Evolutionary conservation across 768 basidiomycete species (phyloP), one percentile per base, ranked within the genome.

Genomic region (Hypholoma fasciculare): DNA sequence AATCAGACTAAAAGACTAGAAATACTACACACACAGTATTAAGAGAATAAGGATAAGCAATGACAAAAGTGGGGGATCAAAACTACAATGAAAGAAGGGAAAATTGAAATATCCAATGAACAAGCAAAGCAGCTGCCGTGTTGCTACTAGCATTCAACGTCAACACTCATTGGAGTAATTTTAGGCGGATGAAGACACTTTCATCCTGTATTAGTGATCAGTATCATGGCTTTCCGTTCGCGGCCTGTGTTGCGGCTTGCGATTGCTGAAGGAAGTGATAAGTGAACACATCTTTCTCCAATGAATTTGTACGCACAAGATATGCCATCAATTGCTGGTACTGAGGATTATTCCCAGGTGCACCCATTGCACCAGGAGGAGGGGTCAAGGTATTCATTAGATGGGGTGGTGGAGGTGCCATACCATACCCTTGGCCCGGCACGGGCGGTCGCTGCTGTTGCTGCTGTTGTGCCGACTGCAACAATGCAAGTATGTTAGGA

Each of bases 291-390:
- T 34, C 9, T 34, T 34, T 34, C 16, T 9, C 9, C 17, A 23
- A 30, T 16, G 17, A 38, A 13, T 3, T 3, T 23, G 17, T n/a
- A 49, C 84, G 72, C 59, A 89, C 88, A 61, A 88, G 74, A 65
- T 84, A 90, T 16, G 83, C 81, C 85, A 90, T 87, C 44, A 90
- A 70, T 63, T 88, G 85, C 63, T 86, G 85, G 62, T 86, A 88
- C 63, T 79, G 79, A 1, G 76, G 71, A 55, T 79, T 77, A 11
- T 75, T 70, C 27, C 70, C 73, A 12, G 78, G 75, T 36, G 76
- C 72, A 40, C 68, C 75, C 44, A 67, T 71, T 38, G 76, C 71
- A 50, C 74, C 63, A 54, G 72, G 65, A 2, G 81, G 78, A 34
- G 30, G 30, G 30, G 30, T 6, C 46, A 78, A 74, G 7, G 76